These are phyloP conservation scores for Arbutus unedo DNA, from an alignment of 148 eudicot genomes.

Conservation along the genomic window DNA sequence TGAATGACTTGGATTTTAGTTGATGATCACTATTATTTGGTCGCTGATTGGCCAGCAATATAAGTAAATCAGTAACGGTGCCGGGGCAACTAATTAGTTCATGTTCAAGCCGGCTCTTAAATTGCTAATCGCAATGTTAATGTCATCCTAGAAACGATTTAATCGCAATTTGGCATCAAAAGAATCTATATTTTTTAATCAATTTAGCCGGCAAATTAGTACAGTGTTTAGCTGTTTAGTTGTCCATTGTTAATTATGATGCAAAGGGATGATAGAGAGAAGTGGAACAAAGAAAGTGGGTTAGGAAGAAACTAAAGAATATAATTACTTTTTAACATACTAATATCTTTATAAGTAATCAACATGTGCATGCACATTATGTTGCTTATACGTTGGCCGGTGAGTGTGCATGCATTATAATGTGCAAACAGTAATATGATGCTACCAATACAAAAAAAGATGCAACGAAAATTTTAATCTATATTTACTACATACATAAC, in stretches of 20 bases:
- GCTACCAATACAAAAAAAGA: too few relatives aligned
- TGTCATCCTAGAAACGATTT: too few relatives aligned
- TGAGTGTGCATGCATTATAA: conserved; percentile 1
- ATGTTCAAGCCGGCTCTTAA: conserved; percentile 10
- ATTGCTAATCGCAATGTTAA: conserved; percentile 9
- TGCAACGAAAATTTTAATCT: too few relatives aligned
- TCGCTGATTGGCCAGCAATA: background rate
- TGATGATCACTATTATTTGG: background rate
- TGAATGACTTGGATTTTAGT: background rate
- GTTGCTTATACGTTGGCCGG: background rate
- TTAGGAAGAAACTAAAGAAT: background rate
- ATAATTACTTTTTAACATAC: background rate
- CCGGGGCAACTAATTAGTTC: conserved; percentile 11
- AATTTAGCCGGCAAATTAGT: conserved; percentile 8
- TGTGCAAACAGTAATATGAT: background rate
- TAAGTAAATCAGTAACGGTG: background rate
- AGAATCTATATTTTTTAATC: too few relatives aligned
- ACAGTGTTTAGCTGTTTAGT: conserved; percentile 9
- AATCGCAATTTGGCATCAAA: too few relatives aligned
- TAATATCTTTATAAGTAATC: background rate
- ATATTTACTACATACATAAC: too few relatives aligned
- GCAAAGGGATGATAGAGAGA: background rate
- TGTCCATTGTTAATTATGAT: background rate
- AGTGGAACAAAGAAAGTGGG: background rate
- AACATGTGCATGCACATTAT: conserved; percentile 13